Evolutionary conservation across 257 asterid species (phyloP), one percentile per base, ranked within the genome.

Genomic region (Gynochthodes officinalis): DNA sequence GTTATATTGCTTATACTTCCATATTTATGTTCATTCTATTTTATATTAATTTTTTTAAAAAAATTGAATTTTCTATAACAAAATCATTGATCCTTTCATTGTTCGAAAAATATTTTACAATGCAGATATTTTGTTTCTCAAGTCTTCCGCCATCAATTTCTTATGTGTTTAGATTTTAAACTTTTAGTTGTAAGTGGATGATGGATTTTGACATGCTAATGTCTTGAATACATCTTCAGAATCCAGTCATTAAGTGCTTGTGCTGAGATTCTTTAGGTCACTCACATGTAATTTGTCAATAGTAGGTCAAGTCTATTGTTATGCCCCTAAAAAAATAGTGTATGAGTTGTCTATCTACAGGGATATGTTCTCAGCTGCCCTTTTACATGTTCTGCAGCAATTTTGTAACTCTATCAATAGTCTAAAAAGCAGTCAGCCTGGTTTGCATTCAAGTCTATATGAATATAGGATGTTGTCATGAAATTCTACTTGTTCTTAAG

Each of bases 1-100:
- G 70, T 53, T 43, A 60, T 70, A 10, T n/a, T 69, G 21, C 73
- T 52, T 33, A 59, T 74, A 61, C 57, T 60, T 75, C 64, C 68
- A 53, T 67, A 25, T 32, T 18, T 21, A 43, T 32, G 66, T 32
- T 30, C 66, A 27, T 33, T 30, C n/a, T 61, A 33, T n/a, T 30
- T 33, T 18, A 59, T 42, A 59, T 18, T 30, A 59, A 15, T 14
- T 28, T 39, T 28, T 28, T 30, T 30, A 28, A n/a, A n/a, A n/a
- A n/a, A n/a, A n/a, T 35, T 59, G 11, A 59, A 28, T 59, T 35
- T 30, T 21, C 63, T 57, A 25, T 54, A 33, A 27, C 63, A n/a
- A 35, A 32, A 28, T 58, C 19, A 2, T 15, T 28, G 39, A 58
- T 58, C 48, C 48, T 42, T 39, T 59, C 42, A 59, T 28, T 23